These are phyloP conservation scores for Phyllachora maydis DNA, from an alignment of 2,329 filamentous ascomycete genomes.

Conservation along the genomic window DNA sequence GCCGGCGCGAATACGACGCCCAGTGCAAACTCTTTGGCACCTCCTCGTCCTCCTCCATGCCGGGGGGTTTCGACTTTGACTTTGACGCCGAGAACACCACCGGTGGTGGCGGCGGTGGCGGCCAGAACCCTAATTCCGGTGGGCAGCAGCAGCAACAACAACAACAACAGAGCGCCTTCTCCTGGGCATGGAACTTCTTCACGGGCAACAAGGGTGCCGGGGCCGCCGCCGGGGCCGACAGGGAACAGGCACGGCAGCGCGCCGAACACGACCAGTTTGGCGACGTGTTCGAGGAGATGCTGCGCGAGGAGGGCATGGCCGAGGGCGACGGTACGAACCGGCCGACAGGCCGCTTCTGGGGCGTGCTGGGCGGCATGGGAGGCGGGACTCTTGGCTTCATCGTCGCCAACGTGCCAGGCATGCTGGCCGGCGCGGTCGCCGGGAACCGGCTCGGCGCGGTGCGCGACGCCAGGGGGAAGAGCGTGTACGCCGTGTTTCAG, in stretches of 20 bases:
- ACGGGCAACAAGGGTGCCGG: conserved; percentile 12
- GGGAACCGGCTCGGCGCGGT: conserved; percentile 84
- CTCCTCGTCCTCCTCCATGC: conserved; percentile 17
- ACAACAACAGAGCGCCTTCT: conserved; percentile 44
- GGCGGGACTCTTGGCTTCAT: conserved; percentile 90
- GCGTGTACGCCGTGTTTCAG: conserved; percentile 77
- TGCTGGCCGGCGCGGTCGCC: conserved; percentile 76
- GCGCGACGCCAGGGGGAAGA: conserved; percentile 80
- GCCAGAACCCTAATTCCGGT: conserved; percentile 9
- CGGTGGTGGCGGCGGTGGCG: conserved; percentile 18
- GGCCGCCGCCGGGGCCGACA: conserved; percentile 14
- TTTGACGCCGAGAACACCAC: conserved; percentile 15
- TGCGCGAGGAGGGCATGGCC: conserved; percentile 67
- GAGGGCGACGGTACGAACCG: conserved; percentile 38
- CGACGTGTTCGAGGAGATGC: conserved; percentile 78
- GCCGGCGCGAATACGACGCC: conserved; percentile 69
- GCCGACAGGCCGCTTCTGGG: conserved; percentile 64
- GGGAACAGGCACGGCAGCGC: conserved; percentile 21
- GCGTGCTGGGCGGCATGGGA: conserved; percentile 63
- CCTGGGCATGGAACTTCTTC: conserved; percentile 57
- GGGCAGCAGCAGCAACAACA: background rate
- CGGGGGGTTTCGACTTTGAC: conserved; percentile 16
- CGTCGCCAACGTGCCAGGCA: conserved; percentile 74
- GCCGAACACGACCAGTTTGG: conserved; percentile 67
- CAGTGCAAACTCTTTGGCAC: conserved; percentile 34